Evolutionary conservation across 2,329 filamentous ascomycete genomes (phyloP).

Genomic region (Samsoniella hepiali): DNA sequence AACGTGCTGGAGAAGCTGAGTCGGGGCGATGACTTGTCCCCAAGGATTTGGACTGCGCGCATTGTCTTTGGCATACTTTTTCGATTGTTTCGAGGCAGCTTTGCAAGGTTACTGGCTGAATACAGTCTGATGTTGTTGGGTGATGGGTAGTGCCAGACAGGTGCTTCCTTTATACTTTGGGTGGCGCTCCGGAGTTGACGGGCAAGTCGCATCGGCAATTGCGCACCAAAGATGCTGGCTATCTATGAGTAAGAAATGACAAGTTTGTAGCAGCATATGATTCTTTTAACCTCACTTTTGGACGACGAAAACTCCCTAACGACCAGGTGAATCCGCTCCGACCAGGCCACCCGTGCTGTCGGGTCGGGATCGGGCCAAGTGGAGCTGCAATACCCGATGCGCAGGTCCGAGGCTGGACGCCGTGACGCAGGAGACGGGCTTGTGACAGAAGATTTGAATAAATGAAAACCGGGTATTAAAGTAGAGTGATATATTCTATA

Average conservation of each 20-base stretch:
- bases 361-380: conserved; percentile 8
- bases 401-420: neutral
- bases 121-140: neutral
- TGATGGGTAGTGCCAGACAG: neutral
- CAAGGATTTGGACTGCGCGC: conserved; percentile 34
- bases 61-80: conserved; percentile 23
- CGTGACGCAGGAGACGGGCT: neutral
- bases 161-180: neutral
- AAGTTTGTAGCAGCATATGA: neutral
- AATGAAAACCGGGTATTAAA: too few species aligned
- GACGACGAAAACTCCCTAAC: neutral
- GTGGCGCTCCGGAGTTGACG: neutral
- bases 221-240: too few species aligned
- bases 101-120: neutral
- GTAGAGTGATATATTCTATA: too few species aligned
- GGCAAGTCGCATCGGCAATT: neutral
- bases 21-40: conserved; percentile 22
- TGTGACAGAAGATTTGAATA: too few species aligned
- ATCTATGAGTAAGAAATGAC: neutral
- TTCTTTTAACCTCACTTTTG: neutral
- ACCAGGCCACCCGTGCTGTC: neutral
- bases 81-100: neutral
- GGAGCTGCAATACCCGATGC: conserved; percentile 8
- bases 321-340: neutral
- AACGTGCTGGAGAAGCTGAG: conserved; percentile 22